Evolutionary conservation across 495 filamentous ascomycete genomes (phyloP), one percentile per base, ranked within the genome.

Genomic region (Cercophora scortea): DNA sequence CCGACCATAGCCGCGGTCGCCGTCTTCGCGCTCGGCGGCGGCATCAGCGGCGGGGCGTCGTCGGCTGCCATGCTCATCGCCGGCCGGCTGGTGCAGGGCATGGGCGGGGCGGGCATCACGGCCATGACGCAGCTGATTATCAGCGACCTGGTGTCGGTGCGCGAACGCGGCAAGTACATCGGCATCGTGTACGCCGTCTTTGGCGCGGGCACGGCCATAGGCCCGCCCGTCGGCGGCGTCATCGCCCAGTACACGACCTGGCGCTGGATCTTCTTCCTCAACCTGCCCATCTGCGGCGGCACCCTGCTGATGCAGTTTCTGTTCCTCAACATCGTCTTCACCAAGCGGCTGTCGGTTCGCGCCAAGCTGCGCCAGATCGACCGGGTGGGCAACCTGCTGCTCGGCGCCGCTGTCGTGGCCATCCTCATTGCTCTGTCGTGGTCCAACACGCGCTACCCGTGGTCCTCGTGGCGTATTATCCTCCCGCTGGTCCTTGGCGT

Each of bases 81-180:
- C 0, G 88, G 86, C 32, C 72, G 90, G 57, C 80, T 82, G 0
- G 71, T 95, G 36, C 89, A 94, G 62, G 90, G 90, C 47, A 66
- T 85, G 19, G 90, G 89, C 13, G 85, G 83, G 45, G 87, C 86
- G 50, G 90, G 90, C 1, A 75, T 91, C 42, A 73, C 87, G 25
- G 79, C 86, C 15, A 64, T 93, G 49, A 80, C 82, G 32, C 88
- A 94, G 59, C 89, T 93, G 42, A 58, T 68, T 42, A 82, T 58
- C 45, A 80, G 80, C 12, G 90, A 95, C 73, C 56, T 90, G 48
- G 87, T 90, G 62, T 82, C 82, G 50, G 75, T 88, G 61, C 68
- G 69, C 38, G 63, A 71, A 79, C 80, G 88, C 54, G 84, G 57
- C 72, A 80, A 59, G 18, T 50, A 71, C 48, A 57, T 66, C 54